phyloP scores from a whole-genome alignment of 192 early-diverging fungal genomes.

The Mortierella hygrophila region DNA sequence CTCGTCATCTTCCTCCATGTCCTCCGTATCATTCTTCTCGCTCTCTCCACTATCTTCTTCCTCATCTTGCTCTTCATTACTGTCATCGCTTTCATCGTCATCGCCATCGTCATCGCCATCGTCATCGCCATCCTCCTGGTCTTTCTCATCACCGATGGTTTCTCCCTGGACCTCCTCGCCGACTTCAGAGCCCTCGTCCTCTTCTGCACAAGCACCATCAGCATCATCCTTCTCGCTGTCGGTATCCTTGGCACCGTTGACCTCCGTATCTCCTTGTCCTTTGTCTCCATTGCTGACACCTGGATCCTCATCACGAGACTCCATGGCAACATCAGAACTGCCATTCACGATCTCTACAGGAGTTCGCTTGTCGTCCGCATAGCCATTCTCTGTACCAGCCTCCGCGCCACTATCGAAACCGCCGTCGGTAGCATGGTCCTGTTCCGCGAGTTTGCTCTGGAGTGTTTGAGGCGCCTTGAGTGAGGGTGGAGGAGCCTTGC shows the following conservation, averaged over 20 bases:
- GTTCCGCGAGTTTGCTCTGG: conserved; percentile 40
- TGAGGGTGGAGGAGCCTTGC: conserved; percentile 38
- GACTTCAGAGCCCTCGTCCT: background rate
- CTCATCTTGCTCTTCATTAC: background rate
- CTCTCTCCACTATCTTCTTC: background rate
- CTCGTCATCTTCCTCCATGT: background rate
- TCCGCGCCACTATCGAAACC: background rate
- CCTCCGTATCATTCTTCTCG: background rate
- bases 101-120: background rate
- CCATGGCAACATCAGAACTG: background rate
- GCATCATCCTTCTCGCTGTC: background rate
- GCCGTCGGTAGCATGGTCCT: background rate
- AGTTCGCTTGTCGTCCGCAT: background rate
- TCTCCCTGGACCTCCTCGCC: background rate
- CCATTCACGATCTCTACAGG: background rate
- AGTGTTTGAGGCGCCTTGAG: conserved; percentile 44
- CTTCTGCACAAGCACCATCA: background rate
- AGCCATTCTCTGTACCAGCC: background rate
- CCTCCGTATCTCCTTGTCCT: background rate
- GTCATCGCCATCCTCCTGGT: background rate
- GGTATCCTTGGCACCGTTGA: background rate
- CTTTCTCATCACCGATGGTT: background rate
- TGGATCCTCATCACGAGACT: background rate
- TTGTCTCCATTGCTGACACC: background rate
- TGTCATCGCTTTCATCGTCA: background rate